Evolutionary conservation across 306 rosid genomes (phyloP).

Genomic region (Bauhinia variegata): DNA sequence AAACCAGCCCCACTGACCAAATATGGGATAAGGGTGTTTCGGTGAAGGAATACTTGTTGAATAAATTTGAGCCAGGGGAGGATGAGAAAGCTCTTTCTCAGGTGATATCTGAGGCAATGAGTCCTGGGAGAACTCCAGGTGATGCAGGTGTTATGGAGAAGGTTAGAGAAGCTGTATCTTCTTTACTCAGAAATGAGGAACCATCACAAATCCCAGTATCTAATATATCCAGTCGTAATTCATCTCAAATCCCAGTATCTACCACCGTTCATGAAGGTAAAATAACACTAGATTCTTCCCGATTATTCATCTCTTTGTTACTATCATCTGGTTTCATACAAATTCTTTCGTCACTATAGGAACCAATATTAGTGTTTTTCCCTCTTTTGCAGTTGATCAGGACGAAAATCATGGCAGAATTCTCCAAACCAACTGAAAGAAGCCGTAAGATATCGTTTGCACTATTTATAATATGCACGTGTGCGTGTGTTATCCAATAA

Average conservation of each 20-base stretch:
- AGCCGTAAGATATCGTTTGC: slow-evolving; percentile 1
- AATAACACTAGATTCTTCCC: not conserved
- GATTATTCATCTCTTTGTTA: slow-evolving; percentile 24
- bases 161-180: slow-evolving; percentile 76
- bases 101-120: slow-evolving; percentile 76
- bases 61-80: slow-evolving; percentile 87
- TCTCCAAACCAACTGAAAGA: slow-evolving; percentile 74
- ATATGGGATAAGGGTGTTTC: slow-evolving; percentile 81
- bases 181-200: slow-evolving; percentile 64
- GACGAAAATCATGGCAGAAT: slow-evolving; percentile 67
- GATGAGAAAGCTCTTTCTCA: slow-evolving; percentile 84
- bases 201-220: slow-evolving; percentile 37
- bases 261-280: slow-evolving; percentile 61
- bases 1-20: slow-evolving; percentile 33
- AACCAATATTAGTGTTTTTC: slow-evolving; percentile 16
- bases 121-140: slow-evolving; percentile 59
- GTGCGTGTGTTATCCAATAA: slow-evolving; percentile 32
- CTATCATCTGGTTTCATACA: slow-evolving; percentile 1
- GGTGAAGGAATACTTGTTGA: slow-evolving; percentile 71
- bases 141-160: slow-evolving; percentile 75
- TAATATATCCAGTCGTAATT: not conserved
- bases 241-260: slow-evolving; percentile 47
- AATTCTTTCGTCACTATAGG: not conserved
- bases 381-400: slow-evolving; percentile 57
- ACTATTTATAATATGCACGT: slow-evolving; percentile 14